Evolutionary conservation across 192 early-diverging fungal species (phyloP).

Genomic region (Spizellomyces sp.): DNA sequence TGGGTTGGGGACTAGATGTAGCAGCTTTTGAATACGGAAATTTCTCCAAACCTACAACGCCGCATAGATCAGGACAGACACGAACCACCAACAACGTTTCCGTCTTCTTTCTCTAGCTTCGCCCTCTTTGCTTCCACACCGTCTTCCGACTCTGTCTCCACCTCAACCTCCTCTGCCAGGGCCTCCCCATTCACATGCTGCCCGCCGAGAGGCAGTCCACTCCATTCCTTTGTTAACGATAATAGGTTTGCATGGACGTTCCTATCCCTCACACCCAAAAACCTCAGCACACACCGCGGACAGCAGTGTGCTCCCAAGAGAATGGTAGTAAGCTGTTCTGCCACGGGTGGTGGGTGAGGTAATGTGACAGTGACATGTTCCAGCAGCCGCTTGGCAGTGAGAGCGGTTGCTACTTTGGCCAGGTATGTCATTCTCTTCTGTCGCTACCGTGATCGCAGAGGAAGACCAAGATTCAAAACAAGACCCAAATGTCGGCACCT

Average conservation of each 20-base stretch:
- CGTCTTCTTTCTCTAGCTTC: constrained; percentile 12
- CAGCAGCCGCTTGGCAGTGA: no score
- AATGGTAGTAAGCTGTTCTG: background rate
- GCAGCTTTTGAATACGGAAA: background rate
- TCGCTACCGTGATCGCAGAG: no score
- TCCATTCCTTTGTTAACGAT: constrained; percentile 7
- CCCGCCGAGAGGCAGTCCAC: background rate
- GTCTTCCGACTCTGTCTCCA: background rate
- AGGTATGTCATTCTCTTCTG: no score
- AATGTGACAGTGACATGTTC: no score
- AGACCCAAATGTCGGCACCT: no score
- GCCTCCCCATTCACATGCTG: background rate
- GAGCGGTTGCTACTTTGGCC: no score
- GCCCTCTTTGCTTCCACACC: background rate
- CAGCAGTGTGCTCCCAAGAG: constrained; percentile 18
- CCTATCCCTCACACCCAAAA: constrained; percentile 25
- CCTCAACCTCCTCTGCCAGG: background rate
- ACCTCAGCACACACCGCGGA: constrained; percentile 29
- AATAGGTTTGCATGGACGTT: constrained; percentile 6
- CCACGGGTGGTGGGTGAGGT: background rate
- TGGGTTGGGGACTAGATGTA: background rate
- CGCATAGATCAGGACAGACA: background rate
- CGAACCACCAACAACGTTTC: background rate
- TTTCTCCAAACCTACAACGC: background rate
- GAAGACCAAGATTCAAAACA: no score